Conservation (phyloP, 208 protist genomes). For the Crithidia expoeki region DNA sequence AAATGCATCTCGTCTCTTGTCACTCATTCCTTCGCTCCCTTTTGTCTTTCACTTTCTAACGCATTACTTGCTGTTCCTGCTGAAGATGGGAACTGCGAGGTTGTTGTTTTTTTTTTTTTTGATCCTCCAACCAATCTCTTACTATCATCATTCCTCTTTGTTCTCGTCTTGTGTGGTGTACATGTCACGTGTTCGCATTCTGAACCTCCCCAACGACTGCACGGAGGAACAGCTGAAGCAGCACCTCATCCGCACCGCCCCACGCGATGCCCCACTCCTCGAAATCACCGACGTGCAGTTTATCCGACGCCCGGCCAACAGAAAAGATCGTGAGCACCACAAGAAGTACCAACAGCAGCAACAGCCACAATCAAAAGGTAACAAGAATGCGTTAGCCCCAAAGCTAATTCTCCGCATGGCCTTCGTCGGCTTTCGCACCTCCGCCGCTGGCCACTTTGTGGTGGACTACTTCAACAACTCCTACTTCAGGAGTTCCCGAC, state of each 20-base stretch:
- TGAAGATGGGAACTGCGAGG: too few relatives aligned
- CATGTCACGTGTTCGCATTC: constrained; percentile 94
- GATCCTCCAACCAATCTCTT: not conserved
- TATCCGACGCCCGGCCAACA: constrained; percentile 37
- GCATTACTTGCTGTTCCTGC: too few relatives aligned
- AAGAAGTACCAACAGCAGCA: constrained; percentile 26
- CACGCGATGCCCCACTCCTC: constrained; percentile 77
- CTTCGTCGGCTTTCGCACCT: constrained; percentile 95
- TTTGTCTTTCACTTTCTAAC: too few relatives aligned
- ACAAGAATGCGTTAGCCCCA: not conserved
- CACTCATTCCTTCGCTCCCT: too few relatives aligned
- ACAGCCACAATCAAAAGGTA: constrained; percentile 7
- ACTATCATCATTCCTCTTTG: constrained; percentile 7
- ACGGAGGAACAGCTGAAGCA: constrained; percentile 91
- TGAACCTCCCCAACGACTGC: constrained; percentile 94
- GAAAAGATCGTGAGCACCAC: constrained; percentile 20
- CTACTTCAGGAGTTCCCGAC: constrained; percentile 94
- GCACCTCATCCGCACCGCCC: constrained; percentile 79
- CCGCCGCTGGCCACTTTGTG: constrained; percentile 86
- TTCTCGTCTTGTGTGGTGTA: not conserved
- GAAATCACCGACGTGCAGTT: constrained; percentile 87
- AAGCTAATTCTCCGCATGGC: constrained; percentile 91
- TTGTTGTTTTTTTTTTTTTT: constrained; percentile 14
- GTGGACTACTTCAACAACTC: constrained; percentile 92
- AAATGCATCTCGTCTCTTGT: too few relatives aligned